phyloP scores from a whole-genome alignment of 352 stramenopile genomes.

The Thalassiosira hispida region DNA sequence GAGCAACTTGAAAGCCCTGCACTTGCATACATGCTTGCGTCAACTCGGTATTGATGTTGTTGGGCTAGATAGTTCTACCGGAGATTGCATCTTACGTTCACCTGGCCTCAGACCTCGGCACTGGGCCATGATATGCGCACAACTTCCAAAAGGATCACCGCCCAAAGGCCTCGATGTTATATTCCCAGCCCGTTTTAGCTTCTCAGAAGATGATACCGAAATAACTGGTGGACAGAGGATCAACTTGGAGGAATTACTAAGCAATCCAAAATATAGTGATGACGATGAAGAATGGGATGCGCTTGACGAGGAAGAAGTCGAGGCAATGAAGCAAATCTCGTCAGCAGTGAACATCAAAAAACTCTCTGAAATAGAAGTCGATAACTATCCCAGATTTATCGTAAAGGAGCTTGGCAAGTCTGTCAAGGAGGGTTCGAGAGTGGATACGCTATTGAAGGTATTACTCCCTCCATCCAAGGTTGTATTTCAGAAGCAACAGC shows the following conservation, averaged over 20 bases:
- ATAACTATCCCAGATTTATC: slow-evolving; percentile 72
- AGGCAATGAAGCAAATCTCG: slow-evolving; percentile 81
- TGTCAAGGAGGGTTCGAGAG: slow-evolving; percentile 47
- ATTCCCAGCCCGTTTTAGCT: slow-evolving; percentile 70
- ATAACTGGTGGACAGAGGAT: slow-evolving; percentile 69
- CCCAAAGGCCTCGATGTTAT: slow-evolving; percentile 75
- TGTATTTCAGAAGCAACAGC: slow-evolving; percentile 71
- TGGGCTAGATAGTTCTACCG: no score
- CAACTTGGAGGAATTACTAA: slow-evolving; percentile 61
- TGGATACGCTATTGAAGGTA: slow-evolving; percentile 75
- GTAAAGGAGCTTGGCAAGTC: slow-evolving; percentile 57
- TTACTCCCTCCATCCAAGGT: slow-evolving; percentile 75
- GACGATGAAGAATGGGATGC: slow-evolving; percentile 81
- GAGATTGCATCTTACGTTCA: slow-evolving; percentile 76
- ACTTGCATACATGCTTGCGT: slow-evolving; percentile 80
- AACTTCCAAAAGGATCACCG: slow-evolving; percentile 53
- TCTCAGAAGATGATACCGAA: slow-evolving; percentile 63
- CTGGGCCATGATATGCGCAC: slow-evolving; percentile 69
- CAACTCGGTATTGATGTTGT: slow-evolving; percentile 78
- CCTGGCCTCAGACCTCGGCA: slow-evolving; percentile 77
- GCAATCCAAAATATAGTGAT: slow-evolving; percentile 57
- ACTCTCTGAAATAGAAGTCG: slow-evolving; percentile 74
- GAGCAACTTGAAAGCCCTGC: slow-evolving; percentile 75
- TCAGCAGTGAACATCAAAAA: slow-evolving; percentile 72
- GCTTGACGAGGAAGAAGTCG: slow-evolving; percentile 80